Percentiles rank a stretch among this genome's conserved stretches.
Conservation (phyloP, 176 grass and related monocot genomes). For the Aegilops sharonensis region DNA sequence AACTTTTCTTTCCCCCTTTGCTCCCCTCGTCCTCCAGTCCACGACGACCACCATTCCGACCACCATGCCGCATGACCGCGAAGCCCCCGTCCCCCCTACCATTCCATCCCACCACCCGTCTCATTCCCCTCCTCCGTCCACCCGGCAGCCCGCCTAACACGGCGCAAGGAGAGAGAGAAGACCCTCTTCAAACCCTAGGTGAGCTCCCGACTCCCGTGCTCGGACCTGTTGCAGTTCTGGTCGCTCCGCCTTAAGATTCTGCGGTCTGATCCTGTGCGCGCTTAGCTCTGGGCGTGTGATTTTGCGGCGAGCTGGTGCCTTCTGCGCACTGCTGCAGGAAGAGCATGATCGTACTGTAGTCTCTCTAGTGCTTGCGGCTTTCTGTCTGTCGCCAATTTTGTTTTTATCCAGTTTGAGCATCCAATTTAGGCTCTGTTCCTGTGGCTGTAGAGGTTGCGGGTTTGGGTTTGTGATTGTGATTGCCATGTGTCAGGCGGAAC, state of each 20-base stretch:
- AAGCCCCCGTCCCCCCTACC: background rate
- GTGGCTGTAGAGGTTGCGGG: background rate
- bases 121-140: background rate
- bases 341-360: background rate
- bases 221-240: background rate
- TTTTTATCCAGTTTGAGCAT: background rate
- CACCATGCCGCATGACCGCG: conserved; percentile 14
- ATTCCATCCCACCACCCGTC: conserved; percentile 14
- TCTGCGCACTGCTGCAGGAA: background rate
- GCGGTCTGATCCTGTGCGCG: background rate
- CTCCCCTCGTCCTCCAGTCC: conserved; percentile 3
- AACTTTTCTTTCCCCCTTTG: background rate
- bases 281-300: background rate
- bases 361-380: background rate
- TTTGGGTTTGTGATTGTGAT: background rate
- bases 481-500: background rate
- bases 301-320: background rate
- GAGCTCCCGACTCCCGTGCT: background rate
- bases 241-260: background rate
- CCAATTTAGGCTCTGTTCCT: background rate
- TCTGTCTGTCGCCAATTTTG: background rate
- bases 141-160: background rate
- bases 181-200: conserved; percentile 15
- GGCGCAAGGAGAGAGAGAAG: background rate
- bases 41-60: background rate